phyloP scores from a whole-genome alignment of 2,329 filamentous ascomycete species.

The Grosmannia huntii region DNA sequence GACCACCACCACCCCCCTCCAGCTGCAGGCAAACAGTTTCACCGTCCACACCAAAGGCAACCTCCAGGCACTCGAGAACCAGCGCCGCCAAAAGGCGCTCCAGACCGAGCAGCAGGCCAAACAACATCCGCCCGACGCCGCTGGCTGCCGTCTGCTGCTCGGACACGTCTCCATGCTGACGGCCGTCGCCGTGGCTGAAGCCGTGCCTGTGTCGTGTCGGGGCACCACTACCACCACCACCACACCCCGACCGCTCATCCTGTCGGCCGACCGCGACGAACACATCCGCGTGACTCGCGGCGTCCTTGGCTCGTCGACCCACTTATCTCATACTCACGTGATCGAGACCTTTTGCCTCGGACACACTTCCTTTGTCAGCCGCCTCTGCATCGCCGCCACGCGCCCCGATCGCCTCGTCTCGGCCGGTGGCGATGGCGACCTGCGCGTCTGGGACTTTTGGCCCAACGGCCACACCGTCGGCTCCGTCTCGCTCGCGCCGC shows the following conservation, averaged over 20 bases:
- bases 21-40: constrained; percentile 33
- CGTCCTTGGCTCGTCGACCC: constrained; percentile 25
- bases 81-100: constrained; percentile 33
- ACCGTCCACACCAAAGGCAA: constrained; percentile 56
- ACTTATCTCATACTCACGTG: constrained; percentile 58
- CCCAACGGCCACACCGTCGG: constrained; percentile 37
- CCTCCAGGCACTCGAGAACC: constrained; percentile 44
- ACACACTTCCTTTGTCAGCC: constrained; percentile 73
- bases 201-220: constrained; percentile 14
- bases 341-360: constrained; percentile 86
- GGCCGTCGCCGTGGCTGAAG: constrained; percentile 46
- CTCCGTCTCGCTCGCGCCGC: constrained; percentile 40
- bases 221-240: neutral
- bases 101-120: constrained; percentile 11
- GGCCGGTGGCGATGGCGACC: constrained; percentile 69
- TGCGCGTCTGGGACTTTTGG: constrained; percentile 76
- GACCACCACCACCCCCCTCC: constrained; percentile 29
- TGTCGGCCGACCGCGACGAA: constrained; percentile 45
- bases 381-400: constrained; percentile 50
- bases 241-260: constrained; percentile 29
- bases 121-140: constrained; percentile 14
- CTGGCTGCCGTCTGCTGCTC: constrained; percentile 45
- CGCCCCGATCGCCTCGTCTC: constrained; percentile 58
- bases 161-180: constrained; percentile 96
- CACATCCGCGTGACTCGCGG: constrained; percentile 83